phyloP scores from a whole-genome alignment of 129 eudicot species.

The Flaveria trinervia region DNA sequence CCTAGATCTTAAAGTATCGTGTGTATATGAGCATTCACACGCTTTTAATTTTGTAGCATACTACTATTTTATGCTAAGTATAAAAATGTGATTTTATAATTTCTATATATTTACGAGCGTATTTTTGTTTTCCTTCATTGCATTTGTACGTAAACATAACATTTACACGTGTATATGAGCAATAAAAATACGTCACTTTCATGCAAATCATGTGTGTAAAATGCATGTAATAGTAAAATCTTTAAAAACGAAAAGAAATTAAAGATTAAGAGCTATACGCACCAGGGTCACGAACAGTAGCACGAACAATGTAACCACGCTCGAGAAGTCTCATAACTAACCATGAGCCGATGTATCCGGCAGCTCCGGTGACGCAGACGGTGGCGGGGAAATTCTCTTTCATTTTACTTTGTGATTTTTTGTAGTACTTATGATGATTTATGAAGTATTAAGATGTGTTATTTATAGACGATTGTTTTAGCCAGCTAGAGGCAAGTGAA shows the following conservation, averaged over 20 bases:
- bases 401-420: conserved; percentile 26
- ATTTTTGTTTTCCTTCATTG: not conserved
- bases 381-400: conserved; percentile 29
- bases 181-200: not conserved
- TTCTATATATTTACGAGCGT: not conserved
- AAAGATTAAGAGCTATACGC: not conserved
- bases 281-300: conserved; percentile 87
- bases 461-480: conserved; percentile 15
- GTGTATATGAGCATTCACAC: too few relatives aligned
- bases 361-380: conserved; percentile 90
- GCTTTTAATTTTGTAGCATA: too few relatives aligned
- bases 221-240: not conserved
- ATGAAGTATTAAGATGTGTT: not conserved
- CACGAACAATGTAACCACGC: conserved; percentile 75
- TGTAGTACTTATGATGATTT: conserved; percentile 12
- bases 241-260: not conserved
- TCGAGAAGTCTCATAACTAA: conserved; percentile 81
- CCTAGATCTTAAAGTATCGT: not conserved
- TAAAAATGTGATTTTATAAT: too few relatives aligned
- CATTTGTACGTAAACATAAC: not conserved
- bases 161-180: not conserved
- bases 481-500: not conserved
- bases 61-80: not conserved
- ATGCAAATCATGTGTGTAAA: not conserved
- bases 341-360: conserved; percentile 91